These are phyloP conservation scores for Nicotiana knightiana DNA, from an alignment of 257 asterid genomes.

Conservation along the genomic window DNA sequence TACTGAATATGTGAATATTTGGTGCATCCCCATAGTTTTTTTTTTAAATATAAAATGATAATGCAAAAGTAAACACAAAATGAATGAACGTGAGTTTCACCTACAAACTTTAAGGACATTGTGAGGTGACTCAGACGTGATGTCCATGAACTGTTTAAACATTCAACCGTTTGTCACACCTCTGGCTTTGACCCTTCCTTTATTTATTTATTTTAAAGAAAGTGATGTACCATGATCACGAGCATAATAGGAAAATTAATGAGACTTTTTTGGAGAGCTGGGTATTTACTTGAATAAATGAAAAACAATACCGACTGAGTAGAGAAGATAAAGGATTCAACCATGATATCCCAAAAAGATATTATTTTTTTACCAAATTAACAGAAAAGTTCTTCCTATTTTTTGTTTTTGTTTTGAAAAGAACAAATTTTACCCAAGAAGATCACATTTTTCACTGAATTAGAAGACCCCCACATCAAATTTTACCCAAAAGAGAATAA, in stretches of 20 bases:
- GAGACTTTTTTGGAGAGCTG: background rate
- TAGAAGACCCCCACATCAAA: background rate
- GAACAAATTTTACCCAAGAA: background rate
- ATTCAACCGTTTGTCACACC: conserved; percentile 8
- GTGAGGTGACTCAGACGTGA: conserved; percentile 22
- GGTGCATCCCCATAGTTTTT: background rate
- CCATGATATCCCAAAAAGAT: too few species aligned
- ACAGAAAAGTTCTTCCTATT: too few species aligned
- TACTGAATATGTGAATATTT: background rate
- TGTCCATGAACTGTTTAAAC: conserved; percentile 15
- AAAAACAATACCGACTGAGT: too few species aligned
- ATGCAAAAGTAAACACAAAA: background rate
- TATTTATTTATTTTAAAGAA: background rate
- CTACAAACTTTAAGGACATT: background rate
- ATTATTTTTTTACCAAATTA: too few species aligned
- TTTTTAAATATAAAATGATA: background rate
- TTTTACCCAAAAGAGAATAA: background rate
- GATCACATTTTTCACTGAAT: background rate
- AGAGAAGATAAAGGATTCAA: too few species aligned
- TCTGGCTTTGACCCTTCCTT: background rate
- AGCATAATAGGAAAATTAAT: background rate
- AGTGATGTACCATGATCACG: background rate
- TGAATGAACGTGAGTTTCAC: conserved; percentile 19
- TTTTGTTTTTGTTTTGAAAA: background rate
- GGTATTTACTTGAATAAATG: background rate